phyloP scores from a whole-genome alignment of 192 early-diverging fungal species.

The Gigaspora rosea region DNA sequence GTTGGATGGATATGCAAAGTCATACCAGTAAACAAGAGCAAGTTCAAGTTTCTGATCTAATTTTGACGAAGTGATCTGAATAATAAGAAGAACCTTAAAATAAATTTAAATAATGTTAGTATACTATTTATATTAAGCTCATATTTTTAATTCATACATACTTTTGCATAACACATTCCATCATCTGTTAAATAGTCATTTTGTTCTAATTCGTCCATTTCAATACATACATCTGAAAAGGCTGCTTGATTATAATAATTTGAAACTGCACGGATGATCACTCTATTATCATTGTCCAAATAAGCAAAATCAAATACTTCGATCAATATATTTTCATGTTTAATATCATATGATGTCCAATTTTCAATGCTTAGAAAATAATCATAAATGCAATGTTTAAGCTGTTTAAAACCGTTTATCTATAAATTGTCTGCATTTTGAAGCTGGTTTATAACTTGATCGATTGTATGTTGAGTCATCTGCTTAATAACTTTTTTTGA shows the following conservation, averaged over 20 bases:
- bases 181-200: neutral
- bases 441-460: neutral
- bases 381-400: neutral
- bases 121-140: neutral
- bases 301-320: neutral
- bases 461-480: neutral
- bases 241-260: neutral
- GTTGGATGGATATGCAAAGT: neutral
- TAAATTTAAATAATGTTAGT: neutral
- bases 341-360: neutral
- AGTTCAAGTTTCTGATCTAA: neutral
- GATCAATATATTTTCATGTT: neutral
- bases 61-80: neutral
- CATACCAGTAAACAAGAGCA: neutral
- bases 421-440: neutral
- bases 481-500: neutral
- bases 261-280: neutral
- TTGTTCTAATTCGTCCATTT: conserved; percentile 2
- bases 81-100: neutral
- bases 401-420: neutral
- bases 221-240: conserved; percentile 1
- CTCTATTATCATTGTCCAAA: neutral
- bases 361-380: neutral
- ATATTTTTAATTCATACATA: neutral
- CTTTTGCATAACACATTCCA: neutral